Evolutionary conservation across 225 moss, liverwort and hornwort genomes (phyloP).

Genomic region (Ulota crispa): DNA sequence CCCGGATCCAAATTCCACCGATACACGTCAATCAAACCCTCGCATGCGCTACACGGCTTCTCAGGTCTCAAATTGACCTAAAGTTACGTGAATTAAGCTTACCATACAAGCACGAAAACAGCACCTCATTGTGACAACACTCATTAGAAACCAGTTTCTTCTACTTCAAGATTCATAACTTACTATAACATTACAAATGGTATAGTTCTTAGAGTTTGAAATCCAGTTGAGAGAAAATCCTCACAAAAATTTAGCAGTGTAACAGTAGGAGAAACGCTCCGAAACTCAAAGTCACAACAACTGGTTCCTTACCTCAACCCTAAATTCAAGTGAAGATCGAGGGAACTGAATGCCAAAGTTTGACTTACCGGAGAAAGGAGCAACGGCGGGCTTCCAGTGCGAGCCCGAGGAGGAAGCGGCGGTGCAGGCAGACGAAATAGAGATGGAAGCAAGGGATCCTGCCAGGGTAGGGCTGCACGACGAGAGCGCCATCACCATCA

Average conservation of each 20-base stretch:
- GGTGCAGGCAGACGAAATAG: constrained; percentile 11
- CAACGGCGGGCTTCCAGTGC: constrained; percentile 25
- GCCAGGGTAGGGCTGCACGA: constrained; percentile 29
- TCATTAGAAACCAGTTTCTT: not conserved
- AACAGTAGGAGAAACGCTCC: not conserved
- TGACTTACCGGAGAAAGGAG: constrained; percentile 29
- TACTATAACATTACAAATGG: not conserved
- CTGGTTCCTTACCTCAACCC: not conserved
- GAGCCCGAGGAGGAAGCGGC: constrained; percentile 9
- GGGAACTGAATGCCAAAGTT: not conserved
- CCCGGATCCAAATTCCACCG: constrained; percentile 7
- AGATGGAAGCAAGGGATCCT: constrained; percentile 12
- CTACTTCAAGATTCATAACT: not conserved
- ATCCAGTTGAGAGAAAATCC: not conserved
- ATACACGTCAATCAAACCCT: not conserved
- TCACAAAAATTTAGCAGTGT: not conserved
- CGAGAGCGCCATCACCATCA: constrained; percentile 41
- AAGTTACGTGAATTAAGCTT: not conserved
- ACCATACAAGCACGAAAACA: not conserved
- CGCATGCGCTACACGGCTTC: not conserved
- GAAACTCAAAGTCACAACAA: not conserved
- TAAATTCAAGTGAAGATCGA: too few relatives aligned
- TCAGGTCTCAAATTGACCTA: not conserved
- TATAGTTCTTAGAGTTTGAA: not conserved
- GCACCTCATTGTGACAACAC: not conserved